phyloP scores from a whole-genome alignment of 441 rosid species.

The Adansonia grandidieri region DNA sequence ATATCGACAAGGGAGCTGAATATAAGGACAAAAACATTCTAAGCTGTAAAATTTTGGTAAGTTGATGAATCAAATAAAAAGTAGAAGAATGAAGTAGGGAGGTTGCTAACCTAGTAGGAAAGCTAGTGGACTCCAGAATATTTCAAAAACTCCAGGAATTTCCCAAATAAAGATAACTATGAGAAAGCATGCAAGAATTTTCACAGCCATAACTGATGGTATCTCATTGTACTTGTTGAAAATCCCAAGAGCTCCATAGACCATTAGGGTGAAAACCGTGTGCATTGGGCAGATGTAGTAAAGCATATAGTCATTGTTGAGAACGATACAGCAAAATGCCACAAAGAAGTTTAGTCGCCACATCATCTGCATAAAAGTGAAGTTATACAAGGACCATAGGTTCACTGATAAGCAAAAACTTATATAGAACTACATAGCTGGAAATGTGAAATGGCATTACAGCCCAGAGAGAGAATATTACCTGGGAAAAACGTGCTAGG shows the following conservation, averaged over 20 bases:
- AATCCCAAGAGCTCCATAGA: constrained; percentile 94
- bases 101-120: constrained; percentile 67
- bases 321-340: constrained; percentile 83
- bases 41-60: constrained; percentile 7
- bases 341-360: constrained; percentile 98
- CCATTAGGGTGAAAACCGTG: constrained; percentile 97
- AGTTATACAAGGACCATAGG: constrained; percentile 19
- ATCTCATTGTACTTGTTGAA: constrained; percentile 86
- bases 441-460: constrained; percentile 14
- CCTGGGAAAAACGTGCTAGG: constrained; percentile 93
- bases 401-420: not conserved
- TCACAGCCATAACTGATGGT: constrained; percentile 83
- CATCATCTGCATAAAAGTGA: constrained; percentile 86
- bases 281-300: constrained; percentile 99
- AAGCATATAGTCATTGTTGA: constrained; percentile 91
- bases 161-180: constrained; percentile 95
- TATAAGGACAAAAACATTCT: constrained; percentile 10
- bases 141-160: constrained; percentile 87
- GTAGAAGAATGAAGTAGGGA: constrained; percentile 23
- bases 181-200: constrained; percentile 82
- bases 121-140: constrained; percentile 83
- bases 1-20: not conserved
- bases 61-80: not conserved
- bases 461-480: constrained; percentile 33
- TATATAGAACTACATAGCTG: not conserved